Evolutionary conservation across 1,284 basidiomycete genomes (phyloP).

Genomic region (Tetrapyrgos nigripes): DNA sequence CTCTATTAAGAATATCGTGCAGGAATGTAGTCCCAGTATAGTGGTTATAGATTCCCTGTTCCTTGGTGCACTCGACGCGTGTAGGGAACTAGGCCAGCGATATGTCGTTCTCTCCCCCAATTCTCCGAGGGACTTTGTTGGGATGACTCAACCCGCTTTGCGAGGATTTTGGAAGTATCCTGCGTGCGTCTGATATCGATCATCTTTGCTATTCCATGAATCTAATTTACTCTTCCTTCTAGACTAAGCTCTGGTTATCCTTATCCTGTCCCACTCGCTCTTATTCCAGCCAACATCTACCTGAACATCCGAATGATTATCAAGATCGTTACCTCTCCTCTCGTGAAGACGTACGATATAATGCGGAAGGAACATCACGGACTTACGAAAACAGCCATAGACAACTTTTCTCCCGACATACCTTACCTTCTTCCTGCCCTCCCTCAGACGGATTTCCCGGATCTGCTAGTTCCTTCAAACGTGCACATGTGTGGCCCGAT

Average conservation of each 20-base stretch:
- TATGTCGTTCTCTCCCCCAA: slow-evolving; percentile 11
- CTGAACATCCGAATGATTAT: slow-evolving; percentile 6
- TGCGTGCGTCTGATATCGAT: slow-evolving; percentile 7
- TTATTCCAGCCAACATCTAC: slow-evolving; percentile 12
- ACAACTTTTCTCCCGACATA: not conserved
- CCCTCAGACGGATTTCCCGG: slow-evolving; percentile 12
- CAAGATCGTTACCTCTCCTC: not conserved
- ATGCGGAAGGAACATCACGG: slow-evolving; percentile 5
- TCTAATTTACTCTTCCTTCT: not conserved
- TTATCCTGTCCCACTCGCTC: slow-evolving; percentile 10
- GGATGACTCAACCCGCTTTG: slow-evolving; percentile 5
- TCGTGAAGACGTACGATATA: not conserved
- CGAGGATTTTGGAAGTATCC: slow-evolving; percentile 14
- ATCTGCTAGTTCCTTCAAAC: slow-evolving; percentile 1
- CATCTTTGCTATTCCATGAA: not conserved
- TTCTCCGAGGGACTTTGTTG: slow-evolving; percentile 12
- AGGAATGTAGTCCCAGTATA: slow-evolving; percentile 1
- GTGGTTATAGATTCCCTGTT: slow-evolving; percentile 8
- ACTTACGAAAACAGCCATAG: not conserved
- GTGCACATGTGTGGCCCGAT: slow-evolving; percentile 13
- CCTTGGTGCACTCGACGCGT: slow-evolving; percentile 9
- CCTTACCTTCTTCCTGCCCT: slow-evolving; percentile 10
- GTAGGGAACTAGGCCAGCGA: slow-evolving; percentile 1
- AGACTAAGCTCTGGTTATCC: slow-evolving; percentile 13
- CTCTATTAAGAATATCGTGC: slow-evolving; percentile 5